Evolutionary conservation across 2,329 filamentous ascomycete species (phyloP).

Genomic region (Fusarium abutilonis): DNA sequence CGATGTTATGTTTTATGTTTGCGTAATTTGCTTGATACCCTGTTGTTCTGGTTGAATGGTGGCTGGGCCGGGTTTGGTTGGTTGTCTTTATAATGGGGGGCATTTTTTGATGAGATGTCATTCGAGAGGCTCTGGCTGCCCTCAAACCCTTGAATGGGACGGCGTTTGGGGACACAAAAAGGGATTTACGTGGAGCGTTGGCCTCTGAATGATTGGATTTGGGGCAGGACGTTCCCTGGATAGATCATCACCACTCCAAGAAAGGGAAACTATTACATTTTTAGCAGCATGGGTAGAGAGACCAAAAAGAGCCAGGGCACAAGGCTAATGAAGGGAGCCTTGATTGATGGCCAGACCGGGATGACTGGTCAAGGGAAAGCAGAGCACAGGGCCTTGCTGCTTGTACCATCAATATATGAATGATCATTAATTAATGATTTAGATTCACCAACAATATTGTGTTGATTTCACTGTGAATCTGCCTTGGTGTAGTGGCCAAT

Average conservation of each 20-base stretch:
- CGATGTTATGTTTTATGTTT: slow-evolving; percentile 43
- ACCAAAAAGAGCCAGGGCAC: slow-evolving; percentile 31
- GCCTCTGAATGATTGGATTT: slow-evolving; percentile 42
- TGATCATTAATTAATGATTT: slow-evolving; percentile 24
- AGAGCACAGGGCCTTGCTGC: slow-evolving; percentile 46
- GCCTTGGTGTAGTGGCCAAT: not conserved
- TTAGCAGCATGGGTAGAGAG: slow-evolving; percentile 44
- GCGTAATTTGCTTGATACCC: slow-evolving; percentile 48
- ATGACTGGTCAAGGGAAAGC: slow-evolving; percentile 35
- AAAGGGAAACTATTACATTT: slow-evolving; percentile 45
- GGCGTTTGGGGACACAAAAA: slow-evolving; percentile 46
- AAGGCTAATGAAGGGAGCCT: slow-evolving; percentile 24
- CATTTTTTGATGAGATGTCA: slow-evolving; percentile 30
- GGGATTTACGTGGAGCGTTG: slow-evolving; percentile 39
- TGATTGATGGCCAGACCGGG: slow-evolving; percentile 18
- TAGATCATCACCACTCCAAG: slow-evolving; percentile 63
- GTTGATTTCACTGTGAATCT: not conserved
- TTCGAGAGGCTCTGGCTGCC: slow-evolving; percentile 32
- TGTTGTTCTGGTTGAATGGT: slow-evolving; percentile 40
- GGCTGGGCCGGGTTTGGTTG: slow-evolving; percentile 16
- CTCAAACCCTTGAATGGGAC: slow-evolving; percentile 38
- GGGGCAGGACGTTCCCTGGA: slow-evolving; percentile 45
- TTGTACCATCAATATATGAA: slow-evolving; percentile 46
- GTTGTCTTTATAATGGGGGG: slow-evolving; percentile 38
- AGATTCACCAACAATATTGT: slow-evolving; percentile 22